Conservation (phyloP, 202 grass and related monocot species). For the Thinopyrum obtusiflorum region DNA sequence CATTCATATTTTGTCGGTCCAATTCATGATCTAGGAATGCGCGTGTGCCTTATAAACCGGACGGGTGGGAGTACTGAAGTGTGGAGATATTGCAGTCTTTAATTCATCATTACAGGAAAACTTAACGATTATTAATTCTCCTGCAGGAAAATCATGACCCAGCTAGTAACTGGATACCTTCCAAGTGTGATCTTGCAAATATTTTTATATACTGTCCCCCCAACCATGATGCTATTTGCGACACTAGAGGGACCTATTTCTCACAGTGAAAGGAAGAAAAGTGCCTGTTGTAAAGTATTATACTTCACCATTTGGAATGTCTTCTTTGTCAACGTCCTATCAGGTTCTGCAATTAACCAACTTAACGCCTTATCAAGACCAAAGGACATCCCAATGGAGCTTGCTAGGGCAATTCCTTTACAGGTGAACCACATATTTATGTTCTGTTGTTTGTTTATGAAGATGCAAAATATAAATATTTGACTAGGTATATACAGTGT, state of each 20-base stretch:
- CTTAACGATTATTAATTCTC: slow-evolving; percentile 19
- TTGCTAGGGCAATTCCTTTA: slow-evolving; percentile 20
- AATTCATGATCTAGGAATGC: neutral
- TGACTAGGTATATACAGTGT: neutral
- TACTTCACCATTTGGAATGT: slow-evolving; percentile 96
- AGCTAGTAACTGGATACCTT: slow-evolving; percentile 89
- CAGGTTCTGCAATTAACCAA: slow-evolving; percentile 1
- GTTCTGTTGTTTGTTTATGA: neutral
- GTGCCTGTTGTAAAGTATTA: slow-evolving; percentile 81
- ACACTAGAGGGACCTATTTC: slow-evolving; percentile 82
- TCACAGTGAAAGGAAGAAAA: slow-evolving; percentile 89
- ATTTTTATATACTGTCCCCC: slow-evolving; percentile 71
- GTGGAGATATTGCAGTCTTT: slow-evolving; percentile 19
- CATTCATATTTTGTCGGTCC: neutral
- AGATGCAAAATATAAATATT: neutral
- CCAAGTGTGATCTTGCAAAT: slow-evolving; percentile 86
- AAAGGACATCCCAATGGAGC: slow-evolving; percentile 23
- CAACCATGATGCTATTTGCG: slow-evolving; percentile 88
- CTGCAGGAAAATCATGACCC: slow-evolving; percentile 60
- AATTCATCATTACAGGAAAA: slow-evolving; percentile 4
- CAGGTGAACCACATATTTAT: neutral
- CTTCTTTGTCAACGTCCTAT: slow-evolving; percentile 50
- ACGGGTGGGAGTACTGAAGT: neutral
- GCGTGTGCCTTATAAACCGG: neutral
- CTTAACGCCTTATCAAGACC: slow-evolving; percentile 2